Evolutionary conservation across 805 yeast genomes (phyloP).

Genomic region (Kregervanrija pseudodelftensis): DNA sequence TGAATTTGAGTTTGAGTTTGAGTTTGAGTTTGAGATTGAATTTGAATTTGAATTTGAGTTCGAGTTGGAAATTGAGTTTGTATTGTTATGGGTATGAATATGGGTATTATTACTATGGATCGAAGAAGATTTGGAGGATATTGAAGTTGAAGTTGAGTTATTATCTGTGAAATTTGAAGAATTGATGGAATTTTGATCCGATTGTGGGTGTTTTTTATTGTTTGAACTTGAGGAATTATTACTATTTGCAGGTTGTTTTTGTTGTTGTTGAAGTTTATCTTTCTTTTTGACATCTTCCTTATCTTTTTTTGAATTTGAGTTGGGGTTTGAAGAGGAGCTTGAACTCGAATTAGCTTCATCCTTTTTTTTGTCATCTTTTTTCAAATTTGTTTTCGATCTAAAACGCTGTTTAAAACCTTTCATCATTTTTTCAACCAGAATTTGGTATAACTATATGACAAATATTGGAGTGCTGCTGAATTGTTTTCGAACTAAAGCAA

Average conservation of each 20-base stretch:
- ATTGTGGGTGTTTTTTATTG: background rate
- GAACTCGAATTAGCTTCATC: constrained; percentile 20
- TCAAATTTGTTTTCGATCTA: constrained; percentile 26
- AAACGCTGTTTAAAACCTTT: constrained; percentile 63
- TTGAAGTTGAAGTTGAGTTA: background rate
- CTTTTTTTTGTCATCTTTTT: constrained; percentile 34
- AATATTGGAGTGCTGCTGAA: background rate
- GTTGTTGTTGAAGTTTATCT: constrained; percentile 3
- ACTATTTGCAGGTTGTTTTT: background rate
- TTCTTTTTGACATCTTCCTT: background rate
- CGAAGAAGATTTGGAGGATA: too few relatives aligned
- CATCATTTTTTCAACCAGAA: constrained; percentile 48
- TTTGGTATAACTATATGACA: background rate
- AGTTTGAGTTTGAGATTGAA: background rate
- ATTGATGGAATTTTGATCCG: background rate
- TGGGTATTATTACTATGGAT: too few relatives aligned
- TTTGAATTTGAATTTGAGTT: background rate
- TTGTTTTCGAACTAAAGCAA: background rate
- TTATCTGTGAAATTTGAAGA: background rate
- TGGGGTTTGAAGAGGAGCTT: background rate
- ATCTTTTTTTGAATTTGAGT: background rate
- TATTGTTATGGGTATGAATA: background rate
- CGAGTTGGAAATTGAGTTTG: background rate
- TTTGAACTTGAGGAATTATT: background rate
- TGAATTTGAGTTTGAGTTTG: background rate